phyloP scores from a whole-genome alignment of 2,329 filamentous ascomycete species.

The Fusarium falciforme region DNA sequence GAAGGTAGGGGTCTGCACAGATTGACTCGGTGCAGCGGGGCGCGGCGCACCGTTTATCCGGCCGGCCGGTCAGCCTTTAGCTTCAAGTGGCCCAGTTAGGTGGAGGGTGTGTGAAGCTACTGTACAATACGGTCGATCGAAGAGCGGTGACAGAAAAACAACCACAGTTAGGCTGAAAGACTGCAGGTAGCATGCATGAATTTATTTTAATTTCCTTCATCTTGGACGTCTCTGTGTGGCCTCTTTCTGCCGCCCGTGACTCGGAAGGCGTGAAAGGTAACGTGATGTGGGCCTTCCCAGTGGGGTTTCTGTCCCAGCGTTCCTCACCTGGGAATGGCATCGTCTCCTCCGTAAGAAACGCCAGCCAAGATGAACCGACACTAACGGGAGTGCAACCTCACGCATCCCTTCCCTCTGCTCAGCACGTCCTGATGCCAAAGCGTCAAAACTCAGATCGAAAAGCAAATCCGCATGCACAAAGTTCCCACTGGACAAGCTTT shows the following conservation, averaged over 20 bases:
- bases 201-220: neutral
- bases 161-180: neutral
- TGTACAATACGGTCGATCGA: neutral
- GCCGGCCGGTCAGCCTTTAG: constrained; percentile 15
- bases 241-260: constrained; percentile 18
- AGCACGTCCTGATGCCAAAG: constrained; percentile 3
- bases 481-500: constrained; percentile 13
- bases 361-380: constrained; percentile 12
- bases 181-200: neutral
- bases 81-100: neutral
- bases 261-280: constrained; percentile 33
- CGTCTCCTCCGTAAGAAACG: constrained; percentile 33
- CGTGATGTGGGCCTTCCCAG: constrained; percentile 29
- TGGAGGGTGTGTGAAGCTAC: neutral
- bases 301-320: constrained; percentile 19
- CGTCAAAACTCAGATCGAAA: constrained; percentile 3
- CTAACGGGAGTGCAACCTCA: constrained; percentile 30
- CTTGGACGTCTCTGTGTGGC: neutral
- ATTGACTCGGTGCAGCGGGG: constrained; percentile 9
- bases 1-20: neutral
- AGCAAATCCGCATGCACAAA: neutral
- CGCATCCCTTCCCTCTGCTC: neutral
- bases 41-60: constrained; percentile 18
- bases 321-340: constrained; percentile 19
- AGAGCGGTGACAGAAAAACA: neutral